Evolutionary conservation across 805 yeast genomes (phyloP), one percentile per base, ranked within the genome.

Genomic region (Ogataea populi-albae): DNA sequence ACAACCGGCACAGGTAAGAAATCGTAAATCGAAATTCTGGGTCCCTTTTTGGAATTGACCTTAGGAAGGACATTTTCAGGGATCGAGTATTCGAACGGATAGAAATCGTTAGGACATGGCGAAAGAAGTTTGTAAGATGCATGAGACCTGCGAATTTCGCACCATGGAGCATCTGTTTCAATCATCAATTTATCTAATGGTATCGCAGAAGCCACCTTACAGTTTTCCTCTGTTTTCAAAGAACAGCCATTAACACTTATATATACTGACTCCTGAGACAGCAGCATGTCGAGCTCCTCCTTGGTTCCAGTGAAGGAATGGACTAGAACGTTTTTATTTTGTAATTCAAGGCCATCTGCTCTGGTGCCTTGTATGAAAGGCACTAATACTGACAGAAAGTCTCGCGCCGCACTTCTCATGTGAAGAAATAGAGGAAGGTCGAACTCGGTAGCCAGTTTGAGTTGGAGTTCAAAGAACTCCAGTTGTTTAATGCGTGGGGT

Each of bases 101-200:
- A 80, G 37, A 65, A 74, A 11, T 57, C 62, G 50, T 75, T 79
- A 3, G 86, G 86, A 43, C 75, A 73, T 6, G 64, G 52, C 0
- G 77, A 61, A 20, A 88, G 55, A 43, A 66, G 71, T 43, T 75
- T 64, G 60, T 75, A 77, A 11, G 93, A 74, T 2, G 87, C 86
- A 56, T 87, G 96, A 7, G 93, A 72, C 46, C 77, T 84, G 40
- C 94, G 70, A 30, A 93, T 77, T 54, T 89, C 98, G 65, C 99
- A 93, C 98, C 98, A 93, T 1, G 99, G 98, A 3, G 97, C 88
- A 62, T 93, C 98, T 0, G 97, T 91, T 56, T 93, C 99, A 7
- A 93, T 73, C 71, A 91, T 61, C 27, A 93, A 58, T 50, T 69
- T 73, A 4, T 79, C 76, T 6, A 78, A 51, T 0, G 98, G 98